Conservation (phyloP, 495 filamentous ascomycete species). For the Hyaloscypha bicolor region DNA sequence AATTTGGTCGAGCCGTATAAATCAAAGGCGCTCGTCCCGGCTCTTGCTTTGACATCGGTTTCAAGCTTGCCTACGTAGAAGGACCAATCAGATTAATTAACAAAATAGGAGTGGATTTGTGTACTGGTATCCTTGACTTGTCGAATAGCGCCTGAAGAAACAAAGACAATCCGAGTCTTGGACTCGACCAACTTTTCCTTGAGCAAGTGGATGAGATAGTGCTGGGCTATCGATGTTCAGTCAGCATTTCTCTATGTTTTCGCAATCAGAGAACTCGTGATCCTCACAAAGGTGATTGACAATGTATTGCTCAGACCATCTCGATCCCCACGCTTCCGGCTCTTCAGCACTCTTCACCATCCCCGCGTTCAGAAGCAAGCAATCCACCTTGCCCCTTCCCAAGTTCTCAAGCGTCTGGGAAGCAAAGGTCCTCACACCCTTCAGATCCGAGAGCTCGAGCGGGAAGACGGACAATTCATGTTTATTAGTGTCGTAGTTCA, state of each 20-base stretch:
- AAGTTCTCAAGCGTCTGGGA: not conserved
- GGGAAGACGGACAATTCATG: not conserved
- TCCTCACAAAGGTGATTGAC: not conserved
- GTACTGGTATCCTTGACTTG: not conserved
- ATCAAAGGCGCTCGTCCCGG: not conserved
- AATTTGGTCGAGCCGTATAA: not conserved
- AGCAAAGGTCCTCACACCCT: not conserved
- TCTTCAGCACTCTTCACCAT: not conserved
- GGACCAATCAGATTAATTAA: not conserved
- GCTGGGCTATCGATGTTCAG: not conserved
- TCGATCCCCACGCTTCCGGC: not conserved
- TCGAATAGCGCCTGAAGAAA: not conserved
- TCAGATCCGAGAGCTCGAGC: not conserved
- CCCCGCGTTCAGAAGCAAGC: not conserved
- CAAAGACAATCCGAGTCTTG: not conserved
- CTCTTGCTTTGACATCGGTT: not conserved
- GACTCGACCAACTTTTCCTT: not conserved
- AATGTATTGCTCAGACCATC: not conserved
- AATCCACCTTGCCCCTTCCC: not conserved
- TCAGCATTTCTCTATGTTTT: not conserved
- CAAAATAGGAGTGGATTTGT: not conserved
- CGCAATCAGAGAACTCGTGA: not conserved
- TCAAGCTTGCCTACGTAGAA: not conserved
- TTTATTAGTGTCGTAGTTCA: not conserved
- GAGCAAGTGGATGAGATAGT: not conserved